These are phyloP conservation scores for Arabis hirsuta DNA, from an alignment of 345 rosid species.

Conservation along the genomic window DNA sequence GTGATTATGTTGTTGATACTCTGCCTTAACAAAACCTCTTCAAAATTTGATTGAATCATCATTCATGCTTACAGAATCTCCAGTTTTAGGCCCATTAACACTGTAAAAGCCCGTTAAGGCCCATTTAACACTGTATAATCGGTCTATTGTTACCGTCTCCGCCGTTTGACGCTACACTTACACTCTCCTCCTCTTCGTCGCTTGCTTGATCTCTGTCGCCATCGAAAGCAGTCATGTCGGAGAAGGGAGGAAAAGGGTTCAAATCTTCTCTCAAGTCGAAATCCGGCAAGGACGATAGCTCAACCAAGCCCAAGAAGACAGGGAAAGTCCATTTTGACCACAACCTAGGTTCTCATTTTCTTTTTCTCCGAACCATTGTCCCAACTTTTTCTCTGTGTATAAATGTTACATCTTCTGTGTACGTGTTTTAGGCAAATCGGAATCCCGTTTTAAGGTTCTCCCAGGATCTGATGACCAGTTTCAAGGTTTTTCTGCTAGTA, in stretches of 20 bases:
- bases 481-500: slow-evolving; percentile 40
- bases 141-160: neutral
- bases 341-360: slow-evolving; percentile 48
- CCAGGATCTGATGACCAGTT: slow-evolving; percentile 47
- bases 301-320: slow-evolving; percentile 53
- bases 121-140: neutral
- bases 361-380: neutral
- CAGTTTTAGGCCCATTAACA: too few relatives aligned
- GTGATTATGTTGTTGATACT: slow-evolving; percentile 37
- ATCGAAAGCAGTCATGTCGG: slow-evolving; percentile 47
- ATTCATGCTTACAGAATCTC: neutral
- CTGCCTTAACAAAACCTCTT: slow-evolving; percentile 18
- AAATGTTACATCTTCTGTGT: neutral
- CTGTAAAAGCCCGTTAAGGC: slow-evolving; percentile 15
- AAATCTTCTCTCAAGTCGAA: slow-evolving; percentile 57
- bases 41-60: slow-evolving; percentile 2
- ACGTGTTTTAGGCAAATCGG: slow-evolving; percentile 34
- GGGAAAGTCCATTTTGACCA: slow-evolving; percentile 58
- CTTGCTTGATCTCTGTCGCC: neutral
- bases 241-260: slow-evolving; percentile 76
- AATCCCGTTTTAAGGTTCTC: slow-evolving; percentile 35
- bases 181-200: neutral
- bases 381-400: neutral
- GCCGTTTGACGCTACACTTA: neutral
- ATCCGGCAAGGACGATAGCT: slow-evolving; percentile 56